phyloP scores from a whole-genome alignment of 176 grass and related monocot species.

The Phoenix dactylifera region DNA sequence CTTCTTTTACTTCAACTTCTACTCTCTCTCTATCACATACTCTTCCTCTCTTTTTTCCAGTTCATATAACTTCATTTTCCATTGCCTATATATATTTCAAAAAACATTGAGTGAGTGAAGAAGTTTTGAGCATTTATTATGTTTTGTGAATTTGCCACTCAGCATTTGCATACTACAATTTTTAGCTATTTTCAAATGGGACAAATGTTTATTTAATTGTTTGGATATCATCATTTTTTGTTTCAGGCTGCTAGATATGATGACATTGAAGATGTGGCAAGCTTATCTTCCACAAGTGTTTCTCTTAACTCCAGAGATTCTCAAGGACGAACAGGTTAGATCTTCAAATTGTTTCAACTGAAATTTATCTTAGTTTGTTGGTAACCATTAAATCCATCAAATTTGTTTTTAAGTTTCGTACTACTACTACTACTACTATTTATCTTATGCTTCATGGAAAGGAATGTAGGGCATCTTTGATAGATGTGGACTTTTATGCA shows the following conservation, averaged over 20 bases:
- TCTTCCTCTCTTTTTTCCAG: too few relatives aligned
- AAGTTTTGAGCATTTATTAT: too few relatives aligned
- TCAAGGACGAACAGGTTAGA: slow-evolving; percentile 74
- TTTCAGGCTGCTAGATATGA: slow-evolving; percentile 83
- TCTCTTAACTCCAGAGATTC: slow-evolving; percentile 62
- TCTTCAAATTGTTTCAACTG: neutral
- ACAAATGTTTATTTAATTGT: neutral
- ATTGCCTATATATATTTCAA: too few relatives aligned
- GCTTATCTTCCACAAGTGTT: slow-evolving; percentile 54
- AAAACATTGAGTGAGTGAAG: too few relatives aligned
- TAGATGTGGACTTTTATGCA: neutral
- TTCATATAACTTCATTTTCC: too few relatives aligned
- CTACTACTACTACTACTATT: neutral
- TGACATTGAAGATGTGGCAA: slow-evolving; percentile 75
- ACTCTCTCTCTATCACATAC: too few relatives aligned
- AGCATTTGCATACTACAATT: neutral
- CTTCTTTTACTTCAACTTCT: too few relatives aligned
- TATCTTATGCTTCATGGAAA: neutral
- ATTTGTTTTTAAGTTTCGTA: too few relatives aligned
- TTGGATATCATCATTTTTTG: slow-evolving; percentile 11
- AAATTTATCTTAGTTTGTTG: slow-evolving; percentile 3
- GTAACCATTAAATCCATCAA: neutral
- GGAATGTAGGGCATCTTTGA: neutral
- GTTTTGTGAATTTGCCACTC: neutral
- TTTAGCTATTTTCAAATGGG: neutral